These are phyloP conservation scores for Raddia distichophylla DNA, from an alignment of 176 grass and related monocot genomes.

Conservation along the genomic window DNA sequence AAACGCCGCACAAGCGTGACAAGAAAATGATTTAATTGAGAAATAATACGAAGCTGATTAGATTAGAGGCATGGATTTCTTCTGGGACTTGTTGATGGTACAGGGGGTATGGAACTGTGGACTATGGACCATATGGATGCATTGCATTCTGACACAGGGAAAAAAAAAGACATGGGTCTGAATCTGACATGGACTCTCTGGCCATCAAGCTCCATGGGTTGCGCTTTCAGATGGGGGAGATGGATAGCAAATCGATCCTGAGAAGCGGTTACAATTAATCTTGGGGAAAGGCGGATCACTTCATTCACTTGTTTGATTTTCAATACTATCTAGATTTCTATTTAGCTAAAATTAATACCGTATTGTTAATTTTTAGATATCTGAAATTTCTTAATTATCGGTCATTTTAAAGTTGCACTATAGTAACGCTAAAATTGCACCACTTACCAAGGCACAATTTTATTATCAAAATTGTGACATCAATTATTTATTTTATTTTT, in stretches of 20 bases:
- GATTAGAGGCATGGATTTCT: not conserved
- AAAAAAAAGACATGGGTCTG: not conserved
- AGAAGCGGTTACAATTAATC: not conserved
- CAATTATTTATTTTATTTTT: no score
- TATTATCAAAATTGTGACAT: no score
- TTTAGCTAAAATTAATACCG: no score
- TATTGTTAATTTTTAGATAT: no score
- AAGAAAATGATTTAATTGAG: not conserved
- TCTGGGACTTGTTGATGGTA: not conserved
- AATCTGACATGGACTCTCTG: not conserved
- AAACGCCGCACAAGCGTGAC: not conserved
- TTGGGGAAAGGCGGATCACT: not conserved
- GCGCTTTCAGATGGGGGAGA: not conserved
- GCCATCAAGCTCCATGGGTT: not conserved
- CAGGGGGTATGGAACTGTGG: not conserved
- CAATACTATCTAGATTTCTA: not conserved
- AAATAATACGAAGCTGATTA: not conserved
- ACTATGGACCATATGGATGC: conserved; percentile 1
- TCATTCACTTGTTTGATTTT: not conserved
- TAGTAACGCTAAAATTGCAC: no score
- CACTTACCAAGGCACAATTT: no score
- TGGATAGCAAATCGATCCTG: not conserved
- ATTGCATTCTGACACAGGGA: not conserved
- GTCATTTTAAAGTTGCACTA: no score
- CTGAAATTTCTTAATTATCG: no score